Conservation (phyloP, 768 basidiomycete genomes). For the Lepiota venenata region DNA sequence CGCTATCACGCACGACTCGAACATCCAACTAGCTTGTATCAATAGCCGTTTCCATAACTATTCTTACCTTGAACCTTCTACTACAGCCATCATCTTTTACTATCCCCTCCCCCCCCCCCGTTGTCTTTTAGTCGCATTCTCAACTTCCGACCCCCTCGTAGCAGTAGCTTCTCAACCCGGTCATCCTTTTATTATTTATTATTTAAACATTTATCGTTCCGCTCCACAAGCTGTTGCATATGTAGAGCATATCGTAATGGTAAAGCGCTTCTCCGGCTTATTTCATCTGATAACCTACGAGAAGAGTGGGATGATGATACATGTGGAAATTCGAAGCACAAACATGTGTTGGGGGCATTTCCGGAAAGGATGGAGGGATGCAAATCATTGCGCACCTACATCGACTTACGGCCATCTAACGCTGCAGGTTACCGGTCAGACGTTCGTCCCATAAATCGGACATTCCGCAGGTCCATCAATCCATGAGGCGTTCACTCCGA, state of each 20-base stretch:
- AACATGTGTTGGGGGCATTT: not conserved
- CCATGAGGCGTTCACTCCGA: no score
- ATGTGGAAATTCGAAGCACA: conserved; percentile 6
- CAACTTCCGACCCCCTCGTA: not conserved
- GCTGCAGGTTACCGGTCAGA: no score
- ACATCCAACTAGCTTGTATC: conserved; percentile 21
- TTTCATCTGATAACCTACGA: conserved; percentile 7
- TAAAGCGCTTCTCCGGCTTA: not conserved
- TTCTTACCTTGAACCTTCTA: not conserved
- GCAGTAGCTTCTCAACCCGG: no score
- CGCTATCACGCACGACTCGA: not conserved
- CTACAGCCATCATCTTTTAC: not conserved
- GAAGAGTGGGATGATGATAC: not conserved
- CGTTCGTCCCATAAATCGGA: no score
- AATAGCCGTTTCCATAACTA: conserved; percentile 13
- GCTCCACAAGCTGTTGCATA: conserved; percentile 1
- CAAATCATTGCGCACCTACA: not conserved
- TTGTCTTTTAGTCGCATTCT: not conserved
- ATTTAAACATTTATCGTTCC: not conserved
- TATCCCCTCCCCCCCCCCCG: not conserved
- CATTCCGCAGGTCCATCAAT: no score
- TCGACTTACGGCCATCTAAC: no score
- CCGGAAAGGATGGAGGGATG: conserved; percentile 9
- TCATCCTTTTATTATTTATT: not conserved
- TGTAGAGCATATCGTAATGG: conserved; percentile 11